phyloP scores from a whole-genome alignment of 176 grass and related monocot species.

The maize (Zea mays) region Zm-B73-REFERENCE-NAM-5.0 NC_050100.1:116149501-116150000 shows the following conservation, averaged over 20 bases:
- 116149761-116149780: not conserved
- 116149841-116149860: conserved; percentile 18
- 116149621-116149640: not conserved
- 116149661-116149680: not conserved
- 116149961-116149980: no score
- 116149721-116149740: no score
- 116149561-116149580: no score
- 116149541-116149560: no score
- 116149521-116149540: no score
- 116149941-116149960: not conserved
- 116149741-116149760: not conserved
- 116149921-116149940: not conserved
- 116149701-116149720: no score
- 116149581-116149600: no score
- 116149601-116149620: not conserved
- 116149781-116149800: not conserved
- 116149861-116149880: conserved; percentile 2
- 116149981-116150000: no score
- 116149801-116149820: not conserved
- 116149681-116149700: not conserved
- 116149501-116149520: no score
- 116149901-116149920: not conserved
- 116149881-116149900: conserved; percentile 12
- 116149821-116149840: not conserved
- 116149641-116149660: not conserved